Conservation (phyloP, 345 rosid genomes). For the Salix koriyanagi region DNA sequence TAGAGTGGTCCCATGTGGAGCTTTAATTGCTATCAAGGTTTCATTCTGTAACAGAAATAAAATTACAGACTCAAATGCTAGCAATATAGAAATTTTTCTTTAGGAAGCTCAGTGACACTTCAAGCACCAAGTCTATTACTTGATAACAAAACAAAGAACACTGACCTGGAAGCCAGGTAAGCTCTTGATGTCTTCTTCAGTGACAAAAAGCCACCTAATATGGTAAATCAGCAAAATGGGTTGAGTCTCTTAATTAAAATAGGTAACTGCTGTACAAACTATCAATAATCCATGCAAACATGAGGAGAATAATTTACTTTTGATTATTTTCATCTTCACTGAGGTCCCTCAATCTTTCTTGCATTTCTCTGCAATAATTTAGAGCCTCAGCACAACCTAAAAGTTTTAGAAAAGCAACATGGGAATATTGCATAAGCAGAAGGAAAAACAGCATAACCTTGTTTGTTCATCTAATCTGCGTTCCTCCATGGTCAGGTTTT, state of each 20-base stretch:
- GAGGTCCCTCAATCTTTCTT: constrained; percentile 74
- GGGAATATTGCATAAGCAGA: constrained; percentile 10
- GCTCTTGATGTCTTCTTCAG: constrained; percentile 91
- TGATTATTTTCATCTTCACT: constrained; percentile 87
- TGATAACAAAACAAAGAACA: constrained; percentile 6
- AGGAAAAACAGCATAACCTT: constrained; percentile 36
- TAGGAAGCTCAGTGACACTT: constrained; percentile 6
- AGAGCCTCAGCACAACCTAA: constrained; percentile 27
- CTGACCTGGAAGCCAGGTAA: constrained; percentile 86
- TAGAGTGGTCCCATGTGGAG: constrained; percentile 98
- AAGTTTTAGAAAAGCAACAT: constrained; percentile 4
- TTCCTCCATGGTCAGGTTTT: constrained; percentile 65
- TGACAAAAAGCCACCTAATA: constrained; percentile 88
- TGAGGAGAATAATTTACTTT: constrained; percentile 42
- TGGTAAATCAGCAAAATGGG: constrained; percentile 24
- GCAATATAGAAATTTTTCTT: not conserved
- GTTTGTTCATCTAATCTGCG: constrained; percentile 55
- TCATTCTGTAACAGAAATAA: constrained; percentile 56
- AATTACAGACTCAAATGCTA: not conserved
- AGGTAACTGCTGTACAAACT: not conserved
- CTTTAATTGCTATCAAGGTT: constrained; percentile 89
- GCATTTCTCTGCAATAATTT: constrained; percentile 66
- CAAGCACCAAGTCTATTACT: not conserved
- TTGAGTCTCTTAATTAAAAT: constrained; percentile 7
- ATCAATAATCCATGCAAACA: not conserved